These are phyloP conservation scores for Ceratocystis cubensis DNA, from an alignment of 2,329 filamentous ascomycete species.

Conservation along the genomic window DNA sequence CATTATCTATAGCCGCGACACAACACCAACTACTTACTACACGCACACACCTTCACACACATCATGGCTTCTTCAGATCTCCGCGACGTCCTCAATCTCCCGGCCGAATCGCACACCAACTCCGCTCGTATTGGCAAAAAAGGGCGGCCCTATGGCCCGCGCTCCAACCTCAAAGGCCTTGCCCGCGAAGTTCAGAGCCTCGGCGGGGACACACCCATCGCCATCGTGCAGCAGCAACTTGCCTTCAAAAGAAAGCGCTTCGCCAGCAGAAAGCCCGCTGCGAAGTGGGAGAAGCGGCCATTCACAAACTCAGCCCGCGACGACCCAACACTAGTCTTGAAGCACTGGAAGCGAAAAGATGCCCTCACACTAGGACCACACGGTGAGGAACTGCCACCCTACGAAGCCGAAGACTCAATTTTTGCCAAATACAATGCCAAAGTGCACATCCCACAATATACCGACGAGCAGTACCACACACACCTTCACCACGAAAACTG, in stretches of 20 bases:
- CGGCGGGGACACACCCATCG: conserved; percentile 53
- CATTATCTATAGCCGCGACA: conserved; percentile 3
- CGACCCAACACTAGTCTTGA: conserved; percentile 54
- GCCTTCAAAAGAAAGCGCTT: conserved; percentile 48
- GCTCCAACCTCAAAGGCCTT: conserved; percentile 48
- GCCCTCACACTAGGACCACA: conserved; percentile 13
- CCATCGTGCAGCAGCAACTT: conserved; percentile 49
- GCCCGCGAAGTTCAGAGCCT: conserved; percentile 54
- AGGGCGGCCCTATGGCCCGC: conserved; percentile 51
- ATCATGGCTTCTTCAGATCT: conserved; percentile 66
- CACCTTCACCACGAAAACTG: conserved; percentile 65
- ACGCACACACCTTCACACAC: conserved; percentile 9
- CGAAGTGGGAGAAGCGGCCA: conserved; percentile 52
- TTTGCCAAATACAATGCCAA: conserved; percentile 86
- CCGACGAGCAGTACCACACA: conserved; percentile 71
- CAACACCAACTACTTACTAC: not conserved
- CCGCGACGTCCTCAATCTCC: conserved; percentile 77
- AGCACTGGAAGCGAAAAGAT: conserved; percentile 64
- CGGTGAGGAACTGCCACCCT: conserved; percentile 21
- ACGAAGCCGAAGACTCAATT: conserved; percentile 41
- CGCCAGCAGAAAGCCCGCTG: conserved; percentile 42
- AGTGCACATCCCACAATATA: conserved; percentile 67
- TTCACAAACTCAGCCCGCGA: conserved; percentile 68
- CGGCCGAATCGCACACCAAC: conserved; percentile 41
- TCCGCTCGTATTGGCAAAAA: conserved; percentile 55